Evolutionary conservation across 1,284 basidiomycete species (phyloP), one percentile per base, ranked within the genome.

Genomic region (Ustilago nuda): DNA sequence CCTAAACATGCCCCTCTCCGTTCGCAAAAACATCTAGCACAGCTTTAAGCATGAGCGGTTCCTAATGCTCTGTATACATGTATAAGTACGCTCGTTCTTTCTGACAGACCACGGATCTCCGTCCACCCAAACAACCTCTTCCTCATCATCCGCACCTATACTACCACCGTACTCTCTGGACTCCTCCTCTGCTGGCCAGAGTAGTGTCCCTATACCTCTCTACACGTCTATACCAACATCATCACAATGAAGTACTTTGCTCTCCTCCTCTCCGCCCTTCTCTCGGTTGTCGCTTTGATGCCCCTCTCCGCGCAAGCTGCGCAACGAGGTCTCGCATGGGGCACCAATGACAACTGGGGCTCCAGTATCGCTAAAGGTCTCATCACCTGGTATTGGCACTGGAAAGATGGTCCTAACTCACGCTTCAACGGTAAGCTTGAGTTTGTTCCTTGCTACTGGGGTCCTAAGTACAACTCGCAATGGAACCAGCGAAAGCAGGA

Each of bases 371-470:
- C 75, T 45, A 74, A 78, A 41, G 82, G 76, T 37, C 66, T 74
- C 48, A 63, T 84, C 51, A 55, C 58, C 12, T 84, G 82, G 81
- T 84, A 84, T 64, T 81, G 82, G 71, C 83, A 85, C 76, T 85
- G 83, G 82, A 75, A 85, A 61, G 72, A 73, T 23, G 83, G 77
- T 19, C 61, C 66, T 27, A 66, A 60, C 56, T 48, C 61, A 13
- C 51, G 61, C 6, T 72, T 82, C 48, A 36, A 60, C 19, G 61
- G 61, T 51, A 63, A 70, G n/a, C 66, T 79, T 51, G 81, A 84
- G 41, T 84, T 73, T 46, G 81, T 85, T 0, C 83, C 83, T 9
- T 83, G 72, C 63, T 82, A 65, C 67, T 85, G 83, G 83, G 83
- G 82, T 35, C 75, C 78, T 37, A 72, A 72, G 56, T 76, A 83